phyloP scores from a whole-genome alignment of 2,329 filamentous ascomycete species.

The Xylaria arbuscula region DNA sequence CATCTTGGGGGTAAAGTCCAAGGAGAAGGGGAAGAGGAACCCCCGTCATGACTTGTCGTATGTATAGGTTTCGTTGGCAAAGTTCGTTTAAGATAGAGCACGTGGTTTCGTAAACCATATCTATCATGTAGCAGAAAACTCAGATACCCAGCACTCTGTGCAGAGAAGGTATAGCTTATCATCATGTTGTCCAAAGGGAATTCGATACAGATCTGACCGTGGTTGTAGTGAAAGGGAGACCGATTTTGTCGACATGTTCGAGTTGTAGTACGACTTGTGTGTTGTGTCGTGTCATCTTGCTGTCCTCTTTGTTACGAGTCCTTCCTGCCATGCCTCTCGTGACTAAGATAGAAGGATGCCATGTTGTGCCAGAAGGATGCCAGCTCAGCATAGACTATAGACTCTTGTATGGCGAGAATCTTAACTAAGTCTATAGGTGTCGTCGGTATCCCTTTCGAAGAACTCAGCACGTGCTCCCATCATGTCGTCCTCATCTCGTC shows the following conservation, averaged over 20 bases:
- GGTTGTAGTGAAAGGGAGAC: neutral
- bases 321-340: neutral
- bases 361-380: conserved; percentile 3
- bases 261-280: neutral
- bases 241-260: neutral
- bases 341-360: neutral
- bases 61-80: conserved; percentile 15
- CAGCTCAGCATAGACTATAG: neutral
- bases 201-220: neutral
- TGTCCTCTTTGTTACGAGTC: neutral
- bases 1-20: conserved; percentile 3
- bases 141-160: conserved; percentile 4
- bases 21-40: neutral
- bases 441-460: neutral
- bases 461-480: neutral
- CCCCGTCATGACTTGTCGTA: conserved; percentile 11
- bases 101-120: conserved; percentile 14
- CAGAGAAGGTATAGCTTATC: neutral
- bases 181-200: neutral
- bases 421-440: neutral
- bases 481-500: neutral
- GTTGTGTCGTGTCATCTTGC: neutral
- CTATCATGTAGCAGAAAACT: conserved; percentile 9
- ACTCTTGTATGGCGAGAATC: neutral
- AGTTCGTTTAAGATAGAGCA: conserved; percentile 2